Base-by-base conservation (phyloP, 1,284 basidiomycete species). In the Apiotrichum gracile region DNA sequence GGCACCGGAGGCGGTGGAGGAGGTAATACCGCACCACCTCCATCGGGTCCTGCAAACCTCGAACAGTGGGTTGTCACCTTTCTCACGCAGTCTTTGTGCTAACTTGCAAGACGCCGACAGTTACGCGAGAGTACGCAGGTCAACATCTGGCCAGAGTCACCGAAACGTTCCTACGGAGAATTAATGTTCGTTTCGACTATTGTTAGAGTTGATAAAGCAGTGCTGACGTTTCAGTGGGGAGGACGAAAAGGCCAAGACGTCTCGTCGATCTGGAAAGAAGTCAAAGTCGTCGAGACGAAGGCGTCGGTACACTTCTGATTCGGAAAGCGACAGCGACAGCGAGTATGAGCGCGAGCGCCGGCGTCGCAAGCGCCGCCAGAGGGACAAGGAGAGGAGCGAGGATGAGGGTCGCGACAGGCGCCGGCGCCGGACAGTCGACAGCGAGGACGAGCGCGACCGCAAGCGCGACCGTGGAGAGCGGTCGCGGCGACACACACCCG, bases 71-170 rank as follows among this genome's bases (percentile, higher is more conserved):
- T 31, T 31, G 31, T 4, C 16, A 3, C 12, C 31, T 10, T 31
- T 10, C 9, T 31, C 31, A 2, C 31, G 12, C 16, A 14, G 16
- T 10, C 31, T 10, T 31, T 4, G 5, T 10, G 31, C 12, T 3
- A 14, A 31, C 31, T 25, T 41, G 61, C 24, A 52, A 93, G 91
- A 64, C 89, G 91, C 24, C 80, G 88, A 48, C 69, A 79, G 53
- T 83, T 91, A 68, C 79, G 91, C 49, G 85, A 86, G 58, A 78
- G 68, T 3, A 83, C 77, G 13, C 80, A 79, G 6, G 70, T 87
- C 2, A 81, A 81, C 60, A 80, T 92, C 46, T 96, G 91, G 91
- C 91, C 91, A 0, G 74, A 83, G 2, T 93, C 91, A 4, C 91
- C 91, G 0, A 85, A 86, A 62, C 81, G 57, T 26, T 63, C 72